phyloP scores from a whole-genome alignment of 495 filamentous ascomycete genomes.

The Lophiostoma macrostomum region DNA sequence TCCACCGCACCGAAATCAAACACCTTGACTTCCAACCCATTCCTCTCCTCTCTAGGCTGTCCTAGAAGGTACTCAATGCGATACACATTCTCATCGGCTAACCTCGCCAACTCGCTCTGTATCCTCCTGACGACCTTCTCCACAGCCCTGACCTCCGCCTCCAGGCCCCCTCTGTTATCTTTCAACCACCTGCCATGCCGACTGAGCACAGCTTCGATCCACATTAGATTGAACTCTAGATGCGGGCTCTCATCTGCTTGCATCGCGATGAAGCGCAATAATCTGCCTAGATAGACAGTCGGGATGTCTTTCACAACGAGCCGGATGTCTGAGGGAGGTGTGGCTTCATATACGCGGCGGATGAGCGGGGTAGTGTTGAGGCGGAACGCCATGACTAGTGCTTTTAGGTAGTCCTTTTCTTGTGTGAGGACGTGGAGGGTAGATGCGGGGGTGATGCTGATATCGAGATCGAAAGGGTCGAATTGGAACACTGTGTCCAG shows the following conservation, averaged over 20 bases:
- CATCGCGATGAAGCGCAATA: constrained; percentile 80
- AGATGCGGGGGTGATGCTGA: constrained; percentile 80
- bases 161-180: constrained; percentile 70
- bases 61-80: constrained; percentile 74
- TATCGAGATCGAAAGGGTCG: constrained; percentile 93
- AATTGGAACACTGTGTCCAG: constrained; percentile 74
- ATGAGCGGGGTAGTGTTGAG: constrained; percentile 78
- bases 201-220: constrained; percentile 82
- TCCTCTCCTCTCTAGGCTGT: constrained; percentile 30
- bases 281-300: constrained; percentile 74
- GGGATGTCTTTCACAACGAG: constrained; percentile 79
- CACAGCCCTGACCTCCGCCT: constrained; percentile 75
- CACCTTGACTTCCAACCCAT: not conserved
- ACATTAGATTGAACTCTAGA: constrained; percentile 87
- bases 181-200: constrained; percentile 79
- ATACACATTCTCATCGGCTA: constrained; percentile 85
- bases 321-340: constrained; percentile 70
- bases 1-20: constrained; percentile 9
- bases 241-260: constrained; percentile 88
- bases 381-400: constrained; percentile 93
- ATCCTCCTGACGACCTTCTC: constrained; percentile 74
- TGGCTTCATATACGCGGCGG: constrained; percentile 77
- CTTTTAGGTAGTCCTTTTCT: constrained; percentile 81
- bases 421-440: constrained; percentile 73
- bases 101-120: constrained; percentile 53